Percentiles rank a stretch among this genome's conserved stretches.
phyloP scores from a whole-genome alignment of 768 basidiomycete species.

The Roridomyces roridus region DNA sequence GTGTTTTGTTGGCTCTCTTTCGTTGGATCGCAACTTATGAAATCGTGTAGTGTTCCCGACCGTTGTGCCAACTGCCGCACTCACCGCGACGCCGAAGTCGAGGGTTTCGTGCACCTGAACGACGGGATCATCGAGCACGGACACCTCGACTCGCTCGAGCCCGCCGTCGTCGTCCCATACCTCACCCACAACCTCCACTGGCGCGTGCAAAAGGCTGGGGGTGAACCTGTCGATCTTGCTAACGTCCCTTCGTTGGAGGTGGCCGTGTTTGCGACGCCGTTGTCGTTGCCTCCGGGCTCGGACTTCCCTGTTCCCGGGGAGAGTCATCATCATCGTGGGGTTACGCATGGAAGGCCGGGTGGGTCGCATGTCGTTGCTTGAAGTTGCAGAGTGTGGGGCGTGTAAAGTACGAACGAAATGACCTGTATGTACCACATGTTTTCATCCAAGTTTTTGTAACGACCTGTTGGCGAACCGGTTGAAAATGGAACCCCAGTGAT shows the following conservation, averaged over 20 bases:
- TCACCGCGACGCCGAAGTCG: slow-evolving; percentile 36
- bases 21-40: not conserved
- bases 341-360: slow-evolving; percentile 28
- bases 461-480: no score
- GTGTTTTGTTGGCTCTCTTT: not conserved
- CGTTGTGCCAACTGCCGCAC: slow-evolving; percentile 48
- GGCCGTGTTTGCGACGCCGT: slow-evolving; percentile 31
- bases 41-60: slow-evolving; percentile 30
- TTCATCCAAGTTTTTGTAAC: no score
- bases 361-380: slow-evolving; percentile 22
- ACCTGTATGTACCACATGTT: no score
- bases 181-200: slow-evolving; percentile 46
- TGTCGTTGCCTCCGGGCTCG: slow-evolving; percentile 35
- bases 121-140: slow-evolving; percentile 36
- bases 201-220: slow-evolving; percentile 41
- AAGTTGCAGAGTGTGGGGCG: no score
- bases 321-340: slow-evolving; percentile 11
- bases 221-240: slow-evolving; percentile 5
- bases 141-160: slow-evolving; percentile 40
- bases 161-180: slow-evolving; percentile 46
- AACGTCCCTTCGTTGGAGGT: slow-evolving; percentile 35
- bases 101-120: slow-evolving; percentile 54
- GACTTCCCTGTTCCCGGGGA: slow-evolving; percentile 29
- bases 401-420: no score
- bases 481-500: no score